phyloP scores from a whole-genome alignment of 805 yeast species.

The Kuraishia floccosa region DNA sequence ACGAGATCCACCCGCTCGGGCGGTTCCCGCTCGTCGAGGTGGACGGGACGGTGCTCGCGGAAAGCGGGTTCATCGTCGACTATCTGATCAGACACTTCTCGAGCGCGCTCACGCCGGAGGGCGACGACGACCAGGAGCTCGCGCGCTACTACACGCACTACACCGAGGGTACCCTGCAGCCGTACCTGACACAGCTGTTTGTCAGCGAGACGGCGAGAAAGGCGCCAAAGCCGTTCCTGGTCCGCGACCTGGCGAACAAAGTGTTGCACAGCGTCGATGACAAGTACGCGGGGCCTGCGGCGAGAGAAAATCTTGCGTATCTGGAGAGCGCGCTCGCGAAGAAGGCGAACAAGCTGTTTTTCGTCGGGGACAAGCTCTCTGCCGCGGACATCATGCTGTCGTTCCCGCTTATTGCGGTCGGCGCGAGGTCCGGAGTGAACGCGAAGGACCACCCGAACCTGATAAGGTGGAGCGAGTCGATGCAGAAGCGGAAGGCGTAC shows the following conservation, averaged over 20 bases:
- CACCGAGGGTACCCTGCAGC: slow-evolving; percentile 54
- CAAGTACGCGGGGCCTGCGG: neutral
- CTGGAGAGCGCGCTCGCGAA: slow-evolving; percentile 27
- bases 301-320: slow-evolving; percentile 18
- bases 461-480: too few relatives aligned
- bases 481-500: too few relatives aligned
- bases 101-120: slow-evolving; percentile 23
- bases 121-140: slow-evolving; percentile 25
- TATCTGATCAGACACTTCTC: slow-evolving; percentile 35
- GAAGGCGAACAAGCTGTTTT: slow-evolving; percentile 21
- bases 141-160: slow-evolving; percentile 44
- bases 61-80: slow-evolving; percentile 48
- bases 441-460: too few relatives aligned
- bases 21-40: slow-evolving; percentile 50
- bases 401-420: too few relatives aligned
- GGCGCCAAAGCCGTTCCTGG: neutral
- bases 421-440: too few relatives aligned
- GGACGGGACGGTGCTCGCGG: slow-evolving; percentile 31
- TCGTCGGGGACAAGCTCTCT: slow-evolving; percentile 38
- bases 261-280: neutral
- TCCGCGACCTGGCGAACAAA: neutral
- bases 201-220: slow-evolving; percentile 19
- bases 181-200: slow-evolving; percentile 8
- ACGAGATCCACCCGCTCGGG: slow-evolving; percentile 49
- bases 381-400: slow-evolving; percentile 46